Evolutionary conservation across 1,284 basidiomycete species (phyloP), one percentile per base, ranked within the genome.

Genomic region (Puccinia sorghi): DNA sequence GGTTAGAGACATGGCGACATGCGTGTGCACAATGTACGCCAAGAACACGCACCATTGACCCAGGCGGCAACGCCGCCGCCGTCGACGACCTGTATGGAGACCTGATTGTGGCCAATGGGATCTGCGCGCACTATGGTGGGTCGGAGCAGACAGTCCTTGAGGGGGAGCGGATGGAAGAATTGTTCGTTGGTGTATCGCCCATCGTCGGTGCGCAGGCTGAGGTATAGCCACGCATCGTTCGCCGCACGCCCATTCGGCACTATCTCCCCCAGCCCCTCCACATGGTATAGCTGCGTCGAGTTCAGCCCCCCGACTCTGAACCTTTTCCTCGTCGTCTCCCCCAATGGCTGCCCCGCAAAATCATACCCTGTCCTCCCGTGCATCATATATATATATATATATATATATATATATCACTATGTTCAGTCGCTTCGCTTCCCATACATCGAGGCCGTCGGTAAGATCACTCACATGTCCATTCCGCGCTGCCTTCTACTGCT

Each of bases 21-120:
- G 6, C n/a, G 8, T 5, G 52, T n/a, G n/a, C n/a, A n/a, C 37
- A 71, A 13, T 11, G 11, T 12, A 4, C 39, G 39, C 20, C 56
- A 15, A 13, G 12, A 25, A 56, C 37, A 54, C 71, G 13, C 27
- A 79, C 78, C 71, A 64, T 79, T 79, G 20, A 79, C 78, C 87
- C 87, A 89, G 4, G 86, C 85, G 0, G 87, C 88, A 9, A 89
- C 88, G 3, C 88, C 88, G 3, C 88, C 88, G 8, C 87, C 87
- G 0, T 82, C 67, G 3, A 81, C 80, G 6, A 82, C 80, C 0
- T 82, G 84, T 1, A 89, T 80, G 0, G 82, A 81, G 67, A 89
- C 87, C 79, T 85, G 48, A n/a, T 73, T 73, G 17, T 63, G 72
- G 25, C 72, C 72, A 25, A 73, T 73, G 4, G 57, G 41, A 15